Evolutionary conservation across 768 basidiomycete genomes (phyloP), one percentile per base, ranked within the genome.

Genomic region (Lepiota brunneoincarnata): DNA sequence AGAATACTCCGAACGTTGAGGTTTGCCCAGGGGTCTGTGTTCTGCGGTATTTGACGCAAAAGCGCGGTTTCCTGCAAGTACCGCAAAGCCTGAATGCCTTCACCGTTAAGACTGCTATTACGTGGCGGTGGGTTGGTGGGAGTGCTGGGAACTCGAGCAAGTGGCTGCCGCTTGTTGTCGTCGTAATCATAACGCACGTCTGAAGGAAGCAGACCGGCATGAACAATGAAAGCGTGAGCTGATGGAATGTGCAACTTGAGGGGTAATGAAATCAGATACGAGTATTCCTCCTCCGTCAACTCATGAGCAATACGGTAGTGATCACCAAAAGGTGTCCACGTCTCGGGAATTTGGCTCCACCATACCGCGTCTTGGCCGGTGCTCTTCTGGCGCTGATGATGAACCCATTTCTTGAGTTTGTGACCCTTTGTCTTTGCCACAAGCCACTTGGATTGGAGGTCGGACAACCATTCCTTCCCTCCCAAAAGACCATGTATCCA

Each of bases 121-220:
- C n/a, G n/a, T n/a, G 28, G 20, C 18, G 20, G 31, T 14, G 36
- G n/a, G 14, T 37, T 50, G 9, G 53, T 55, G 4, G 69, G 65
- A 0, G 75, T 62, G 0, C 56, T 51, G 7, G 87, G 88, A n/a
- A 79, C 64, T 49, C 76, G 80, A 2, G 89, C 81, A 15, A 95
- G 77, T 2, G 93, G 93, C 63, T 95, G 93, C 10, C 69, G 73
- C 21, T 70, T 68, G 59, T 83, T 72, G 20, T 71, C 73, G 15
- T 71, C 65, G 24, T 79, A 60, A 17, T 63, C 64, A 56, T 75
- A 79, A 1, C 67, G 70, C 2, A 91, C 87, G 63, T 96, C 83
- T 4, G 76, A 78, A 0, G 93, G 78, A 1, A 98, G 76, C 17
- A 96, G 62, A 5, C 95, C 95, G 1, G 84, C 94, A 60, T 97